Base-by-base conservation (phyloP, 495 filamentous ascomycete genomes). In the Chaetomidium leptoderma region DNA sequence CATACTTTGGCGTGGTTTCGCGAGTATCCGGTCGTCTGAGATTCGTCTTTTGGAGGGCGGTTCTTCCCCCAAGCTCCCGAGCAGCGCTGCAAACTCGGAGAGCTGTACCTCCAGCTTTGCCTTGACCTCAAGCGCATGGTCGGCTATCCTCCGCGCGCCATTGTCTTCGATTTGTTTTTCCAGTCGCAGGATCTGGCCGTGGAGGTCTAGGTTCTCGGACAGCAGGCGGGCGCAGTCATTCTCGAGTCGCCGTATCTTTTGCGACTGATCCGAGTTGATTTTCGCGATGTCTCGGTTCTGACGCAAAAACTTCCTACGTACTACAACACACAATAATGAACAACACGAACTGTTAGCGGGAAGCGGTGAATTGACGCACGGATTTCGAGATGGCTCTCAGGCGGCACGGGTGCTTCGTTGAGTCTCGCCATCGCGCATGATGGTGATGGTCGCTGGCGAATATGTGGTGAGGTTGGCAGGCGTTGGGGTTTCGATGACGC, bases 221-320 rank as follows among this genome's bases (percentile, higher is more conserved):
- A 96, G 76, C 11, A 97, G 74, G 29, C 88, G 84, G 16, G 90
- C 87, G 33, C 83, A 83, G 72, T 98, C 92, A 53, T 84, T 84
- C 69, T 97, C 91, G 36, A 97, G 81, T 49, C 76, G 84, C 55
- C 91, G 89, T 62, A 98, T 97, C 58, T 89, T 88, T 33, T 92
- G 77, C 17, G 90, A 92, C 71, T 97, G 95, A 59, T 84, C 85
- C 3, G 95, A 95, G 74, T 98, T 97, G 59, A 85, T 83, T 66
- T 87, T 81, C 55, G 91, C 91, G 57, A 98, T 91, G 64, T 97
- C 93, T 56, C 91, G 85, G 71, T 98, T 98, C 69, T 98, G 93
- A 39, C 92, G 83, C 46, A 96, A 75, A 67, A 93, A 95, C 66
- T 88, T 83, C 62, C 89, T 78, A 67, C 90, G 92, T 36, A 96